Conservation (phyloP, 176 grass and related monocot species). For the Cymbopogon citratus region DNA sequence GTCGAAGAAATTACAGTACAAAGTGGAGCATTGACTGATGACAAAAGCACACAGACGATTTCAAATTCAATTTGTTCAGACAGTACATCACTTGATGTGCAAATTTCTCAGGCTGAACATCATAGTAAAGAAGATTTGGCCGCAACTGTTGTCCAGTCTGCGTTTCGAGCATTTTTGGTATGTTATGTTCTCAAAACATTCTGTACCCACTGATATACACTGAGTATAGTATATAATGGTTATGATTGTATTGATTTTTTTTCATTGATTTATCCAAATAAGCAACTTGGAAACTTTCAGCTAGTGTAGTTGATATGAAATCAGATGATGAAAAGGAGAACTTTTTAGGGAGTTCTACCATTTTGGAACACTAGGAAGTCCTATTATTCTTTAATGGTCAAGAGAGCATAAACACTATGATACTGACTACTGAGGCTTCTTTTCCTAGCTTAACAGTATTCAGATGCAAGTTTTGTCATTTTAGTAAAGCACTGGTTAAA, state of each 20-base stretch:
- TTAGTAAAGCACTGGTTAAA: not conserved
- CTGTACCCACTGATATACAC: not conserved
- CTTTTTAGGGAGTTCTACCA: not conserved
- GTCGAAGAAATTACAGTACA: constrained; percentile 39
- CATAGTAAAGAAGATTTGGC: constrained; percentile 48
- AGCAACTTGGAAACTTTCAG: not conserved
- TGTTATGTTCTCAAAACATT: constrained; percentile 11
- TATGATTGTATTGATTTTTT: not conserved
- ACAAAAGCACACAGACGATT: constrained; percentile 17
- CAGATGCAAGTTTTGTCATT: constrained; percentile 12
- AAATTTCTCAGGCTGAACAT: constrained; percentile 38
- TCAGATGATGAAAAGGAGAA: constrained; percentile 17
- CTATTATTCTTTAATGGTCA: constrained; percentile 26
- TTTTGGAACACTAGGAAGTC: not conserved
- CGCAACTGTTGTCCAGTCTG: constrained; percentile 76
- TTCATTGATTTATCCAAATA: constrained; percentile 4
- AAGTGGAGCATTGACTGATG: constrained; percentile 29
- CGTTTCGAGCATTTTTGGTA: constrained; percentile 95
- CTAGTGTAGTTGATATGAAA: not conserved
- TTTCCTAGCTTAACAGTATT: constrained; percentile 17
- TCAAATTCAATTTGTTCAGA: constrained; percentile 48
- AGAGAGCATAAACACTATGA: not conserved
- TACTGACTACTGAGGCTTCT: constrained; percentile 2
- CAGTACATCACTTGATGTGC: constrained; percentile 27
- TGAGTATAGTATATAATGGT: not conserved